Percentiles rank a stretch among this genome's conserved stretches.
Evolutionary conservation across 225 moss, liverwort and hornwort species (phyloP).

Genomic region (Pseudoscleropodium purum): DNA sequence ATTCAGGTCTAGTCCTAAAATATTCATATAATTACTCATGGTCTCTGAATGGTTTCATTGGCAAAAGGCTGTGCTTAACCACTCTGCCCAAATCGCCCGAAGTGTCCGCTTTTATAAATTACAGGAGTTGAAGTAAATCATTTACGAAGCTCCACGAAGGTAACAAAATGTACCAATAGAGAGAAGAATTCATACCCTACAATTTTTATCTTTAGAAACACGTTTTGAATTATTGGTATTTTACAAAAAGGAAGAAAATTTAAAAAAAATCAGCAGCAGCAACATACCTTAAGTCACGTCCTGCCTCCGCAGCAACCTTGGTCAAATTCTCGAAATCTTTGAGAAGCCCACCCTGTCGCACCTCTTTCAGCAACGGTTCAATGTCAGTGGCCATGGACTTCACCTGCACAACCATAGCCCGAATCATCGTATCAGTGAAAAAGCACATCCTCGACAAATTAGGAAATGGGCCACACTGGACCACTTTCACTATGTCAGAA

Average conservation of each 20-base stretch:
- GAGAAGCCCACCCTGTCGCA: conserved; percentile 38
- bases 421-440: not conserved
- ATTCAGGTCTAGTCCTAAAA: not conserved
- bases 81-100: not conserved
- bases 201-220: not conserved
- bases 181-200: not conserved
- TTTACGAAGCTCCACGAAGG: not conserved
- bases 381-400: conserved; percentile 41
- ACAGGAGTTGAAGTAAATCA: not conserved
- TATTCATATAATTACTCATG: not conserved
- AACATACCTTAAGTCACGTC: conserved; percentile 38
- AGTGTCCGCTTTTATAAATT: not conserved
- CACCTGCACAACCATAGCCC: conserved; percentile 19
- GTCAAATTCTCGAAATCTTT: conserved; percentile 49
- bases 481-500: not conserved
- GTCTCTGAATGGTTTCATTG: not conserved
- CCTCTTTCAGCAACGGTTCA: conserved; percentile 46
- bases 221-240: not conserved
- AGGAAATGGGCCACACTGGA: not conserved
- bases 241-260: not conserved
- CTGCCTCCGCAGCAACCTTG: conserved; percentile 40
- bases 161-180: not conserved
- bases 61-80: not conserved
- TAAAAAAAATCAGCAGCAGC: not conserved
- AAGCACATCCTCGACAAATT: not conserved